Evolutionary conservation across 2,329 filamentous ascomycete genomes (phyloP), one percentile per base, ranked within the genome.

Genomic region (Pezizomycotina sp.): DNA sequence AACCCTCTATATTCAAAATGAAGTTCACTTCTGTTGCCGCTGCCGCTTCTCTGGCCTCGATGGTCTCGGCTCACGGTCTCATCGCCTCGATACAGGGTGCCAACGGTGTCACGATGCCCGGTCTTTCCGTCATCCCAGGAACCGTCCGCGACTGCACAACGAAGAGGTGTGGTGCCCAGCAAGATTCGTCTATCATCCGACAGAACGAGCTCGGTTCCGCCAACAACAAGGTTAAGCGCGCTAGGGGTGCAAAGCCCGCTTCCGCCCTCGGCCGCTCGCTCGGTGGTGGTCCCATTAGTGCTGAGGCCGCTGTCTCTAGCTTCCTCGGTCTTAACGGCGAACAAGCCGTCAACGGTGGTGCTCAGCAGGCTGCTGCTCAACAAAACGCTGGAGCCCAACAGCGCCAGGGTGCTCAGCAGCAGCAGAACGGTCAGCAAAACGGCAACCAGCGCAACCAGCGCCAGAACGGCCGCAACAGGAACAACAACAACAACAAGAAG

Each of bases 111-210:
- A 62, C 53, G 45, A 74, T 75, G 69, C 68, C 70, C 21, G 70
- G 66, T 53, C 64, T 74, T 30, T 64, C 65, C 10, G 68, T 76
- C 46, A 60, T 62, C 29, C 72, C 77, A 43, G 72, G 71, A 50
- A 77, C 73, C 44, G 74, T 72, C 32, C 71, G 74, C 51, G 71
- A 77, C 58, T 77, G 72, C 55, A 61, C 67, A 32, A 61, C 60
- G 49, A 69, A 72, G 48, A 46, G 54, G 28, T 77, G 71, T 52
- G 74, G 73, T 40, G 65, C 72, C n/a, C 66, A 77, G 54, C 69
- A 66, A 41, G 74, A 78, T 52, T 77, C 74, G n/a, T 63, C 72
- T 55, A 75, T 77, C 60, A 75, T 77, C 56, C 68, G 72, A 23
- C 57, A 66, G 42, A 56, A 60, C 8, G 73, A 77, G 57, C 62